phyloP scores from a whole-genome alignment of 2,329 filamentous ascomycete genomes.

The Aspergillus vadensis region DNA sequence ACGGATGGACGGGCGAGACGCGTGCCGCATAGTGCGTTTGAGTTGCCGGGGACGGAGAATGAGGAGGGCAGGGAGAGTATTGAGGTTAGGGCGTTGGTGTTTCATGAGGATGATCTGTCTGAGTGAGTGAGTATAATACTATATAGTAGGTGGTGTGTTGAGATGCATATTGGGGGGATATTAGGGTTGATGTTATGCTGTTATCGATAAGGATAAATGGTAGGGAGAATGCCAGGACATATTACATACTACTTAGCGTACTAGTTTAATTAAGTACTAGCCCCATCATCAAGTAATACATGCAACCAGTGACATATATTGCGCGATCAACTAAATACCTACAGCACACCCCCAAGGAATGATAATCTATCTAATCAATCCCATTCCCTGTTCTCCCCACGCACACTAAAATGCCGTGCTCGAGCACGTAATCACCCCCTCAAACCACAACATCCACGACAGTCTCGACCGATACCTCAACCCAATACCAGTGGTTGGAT shows the following conservation, averaged over 20 bases:
- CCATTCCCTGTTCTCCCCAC: neutral
- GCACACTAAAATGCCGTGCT: constrained; percentile 25
- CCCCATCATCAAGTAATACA: too few species aligned
- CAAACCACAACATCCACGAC: constrained; percentile 28
- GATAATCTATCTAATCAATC: neutral
- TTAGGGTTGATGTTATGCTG: neutral
- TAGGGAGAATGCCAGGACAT: neutral
- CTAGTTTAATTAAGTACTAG: neutral
- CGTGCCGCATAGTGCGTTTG: constrained; percentile 60
- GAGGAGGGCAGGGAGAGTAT: constrained; percentile 54
- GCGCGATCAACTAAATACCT: neutral
- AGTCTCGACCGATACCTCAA: neutral
- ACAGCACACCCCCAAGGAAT: neutral
- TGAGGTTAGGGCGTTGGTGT: constrained; percentile 58
- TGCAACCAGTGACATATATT: neutral
- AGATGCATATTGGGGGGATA: neutral
- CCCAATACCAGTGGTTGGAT: too few species aligned
- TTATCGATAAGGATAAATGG: neutral
- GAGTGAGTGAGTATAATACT: constrained; percentile 20
- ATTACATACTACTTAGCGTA: neutral
- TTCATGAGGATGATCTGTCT: constrained; percentile 45
- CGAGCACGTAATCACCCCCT: constrained; percentile 36
- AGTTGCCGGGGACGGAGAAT: constrained; percentile 48
- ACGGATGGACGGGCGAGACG: constrained; percentile 55
- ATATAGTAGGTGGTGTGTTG: too few species aligned